Percentiles rank a stretch among this genome's conserved stretches.
Conservation (phyloP, 768 basidiomycete genomes). For the Suillus placidus region DNA sequence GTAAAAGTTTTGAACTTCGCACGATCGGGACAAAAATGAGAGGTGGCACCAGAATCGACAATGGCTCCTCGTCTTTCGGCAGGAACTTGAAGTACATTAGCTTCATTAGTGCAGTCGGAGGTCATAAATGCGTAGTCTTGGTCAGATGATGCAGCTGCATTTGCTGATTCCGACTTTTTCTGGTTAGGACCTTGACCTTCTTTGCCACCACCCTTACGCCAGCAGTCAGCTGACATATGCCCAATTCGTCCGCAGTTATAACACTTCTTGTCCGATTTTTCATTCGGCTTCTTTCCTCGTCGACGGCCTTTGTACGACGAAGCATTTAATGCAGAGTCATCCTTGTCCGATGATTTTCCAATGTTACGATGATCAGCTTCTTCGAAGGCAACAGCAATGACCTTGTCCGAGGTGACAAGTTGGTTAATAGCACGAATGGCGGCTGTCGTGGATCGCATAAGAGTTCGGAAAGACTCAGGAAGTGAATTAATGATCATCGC, state of each 20-base stretch:
- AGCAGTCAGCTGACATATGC: constrained; percentile 34
- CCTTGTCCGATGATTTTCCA: neutral
- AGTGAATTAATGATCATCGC: constrained; percentile 13
- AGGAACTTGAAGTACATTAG: too few species aligned
- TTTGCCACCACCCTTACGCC: constrained; percentile 37
- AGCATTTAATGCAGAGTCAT: neutral
- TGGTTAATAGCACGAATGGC: neutral
- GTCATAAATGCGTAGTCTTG: too few species aligned
- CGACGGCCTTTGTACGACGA: neutral
- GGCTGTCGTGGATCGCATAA: too few species aligned
- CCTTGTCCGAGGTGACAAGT: neutral
- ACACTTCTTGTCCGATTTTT: constrained; percentile 20
- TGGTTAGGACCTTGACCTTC: constrained; percentile 38
- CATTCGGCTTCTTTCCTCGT: neutral
- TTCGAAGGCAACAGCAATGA: constrained; percentile 2
- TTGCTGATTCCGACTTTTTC: constrained; percentile 21
- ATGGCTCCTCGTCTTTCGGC: too few species aligned
- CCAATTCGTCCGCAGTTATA: constrained; percentile 31
- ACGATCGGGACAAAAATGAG: too few species aligned
- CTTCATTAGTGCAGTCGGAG: too few species aligned
- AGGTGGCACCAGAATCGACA: too few species aligned
- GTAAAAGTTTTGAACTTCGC: too few species aligned
- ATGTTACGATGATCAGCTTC: constrained; percentile 9
- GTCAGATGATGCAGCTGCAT: too few species aligned
- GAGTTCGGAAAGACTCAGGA: neutral